Evolutionary conservation across 2,329 filamentous ascomycete species (phyloP).

Genomic region (Penicillium freii): DNA sequence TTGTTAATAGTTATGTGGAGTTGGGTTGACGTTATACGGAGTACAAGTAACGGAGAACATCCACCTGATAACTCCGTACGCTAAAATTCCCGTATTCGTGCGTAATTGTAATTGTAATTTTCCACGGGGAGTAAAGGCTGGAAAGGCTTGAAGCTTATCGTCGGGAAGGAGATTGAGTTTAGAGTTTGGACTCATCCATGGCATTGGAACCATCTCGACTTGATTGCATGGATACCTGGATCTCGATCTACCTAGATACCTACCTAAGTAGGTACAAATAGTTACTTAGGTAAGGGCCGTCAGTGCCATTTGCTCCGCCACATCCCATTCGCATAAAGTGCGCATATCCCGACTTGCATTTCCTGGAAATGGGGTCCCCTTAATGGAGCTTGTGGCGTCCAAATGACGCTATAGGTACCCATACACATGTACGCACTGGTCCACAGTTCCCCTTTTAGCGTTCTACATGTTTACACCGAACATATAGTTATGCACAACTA

Average conservation of each 20-base stretch:
- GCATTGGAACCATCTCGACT: background rate
- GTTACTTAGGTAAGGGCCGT: background rate
- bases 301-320: background rate
- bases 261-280: background rate
- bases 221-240: background rate
- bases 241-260: background rate
- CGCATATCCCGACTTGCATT: constrained; percentile 27
- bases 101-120: no score
- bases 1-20: background rate
- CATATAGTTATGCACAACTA: background rate
- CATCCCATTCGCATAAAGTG: constrained; percentile 3
- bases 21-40: background rate
- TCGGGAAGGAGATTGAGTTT: constrained; percentile 2
- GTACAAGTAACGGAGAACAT: background rate
- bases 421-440: background rate
- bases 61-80: background rate
- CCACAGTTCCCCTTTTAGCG: constrained; percentile 17
- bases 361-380: constrained; percentile 24
- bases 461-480: constrained; percentile 13
- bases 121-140: background rate
- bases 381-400: constrained; percentile 13
- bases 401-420: background rate
- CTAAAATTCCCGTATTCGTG: background rate
- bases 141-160: background rate
- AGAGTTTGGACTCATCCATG: background rate